phyloP scores from a whole-genome alignment of 2,329 filamentous ascomycete species.

The Chrysoporthe deuterocubensis region DNA sequence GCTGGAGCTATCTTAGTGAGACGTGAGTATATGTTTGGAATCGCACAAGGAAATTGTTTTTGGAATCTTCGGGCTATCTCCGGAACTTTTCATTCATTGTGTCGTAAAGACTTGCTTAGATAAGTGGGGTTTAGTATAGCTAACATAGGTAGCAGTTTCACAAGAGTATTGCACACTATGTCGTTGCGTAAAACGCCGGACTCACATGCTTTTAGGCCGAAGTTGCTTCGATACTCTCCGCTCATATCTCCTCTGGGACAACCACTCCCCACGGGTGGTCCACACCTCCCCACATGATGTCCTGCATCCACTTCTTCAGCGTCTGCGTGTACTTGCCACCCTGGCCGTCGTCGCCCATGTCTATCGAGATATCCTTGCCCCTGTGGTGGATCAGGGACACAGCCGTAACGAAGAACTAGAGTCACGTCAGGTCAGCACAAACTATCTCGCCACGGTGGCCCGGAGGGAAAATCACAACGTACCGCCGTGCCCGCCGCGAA shows the following conservation, averaged over 20 bases:
- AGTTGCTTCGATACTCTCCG: background rate
- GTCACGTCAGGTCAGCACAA: slow-evolving; percentile 29
- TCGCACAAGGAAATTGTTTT: background rate
- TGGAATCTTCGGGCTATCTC: background rate
- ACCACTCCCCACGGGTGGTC: slow-evolving; percentile 72
- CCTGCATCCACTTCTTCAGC: slow-evolving; percentile 69
- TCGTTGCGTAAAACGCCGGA: slow-evolving; percentile 8
- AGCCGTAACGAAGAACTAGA: slow-evolving; percentile 71
- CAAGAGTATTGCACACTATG: background rate
- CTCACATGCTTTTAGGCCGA: slow-evolving; percentile 1
- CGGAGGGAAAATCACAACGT: slow-evolving; percentile 43
- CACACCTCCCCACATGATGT: slow-evolving; percentile 76
- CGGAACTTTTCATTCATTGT: background rate
- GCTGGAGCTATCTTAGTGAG: background rate
- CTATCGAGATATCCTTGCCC: slow-evolving; percentile 64
- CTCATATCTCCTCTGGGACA: slow-evolving; percentile 58
- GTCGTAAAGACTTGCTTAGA: background rate
- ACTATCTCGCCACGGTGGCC: background rate
- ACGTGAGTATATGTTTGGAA: background rate
- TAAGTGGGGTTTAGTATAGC: background rate
- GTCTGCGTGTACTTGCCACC: slow-evolving; percentile 60
- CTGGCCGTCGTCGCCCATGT: slow-evolving; percentile 58
- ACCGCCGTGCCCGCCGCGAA: slow-evolving; percentile 88
- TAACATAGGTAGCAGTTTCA: background rate
- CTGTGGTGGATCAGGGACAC: slow-evolving; percentile 71